Evolutionary conservation across 345 rosid genomes (phyloP).

Genomic region (Populus davidiana): DNA sequence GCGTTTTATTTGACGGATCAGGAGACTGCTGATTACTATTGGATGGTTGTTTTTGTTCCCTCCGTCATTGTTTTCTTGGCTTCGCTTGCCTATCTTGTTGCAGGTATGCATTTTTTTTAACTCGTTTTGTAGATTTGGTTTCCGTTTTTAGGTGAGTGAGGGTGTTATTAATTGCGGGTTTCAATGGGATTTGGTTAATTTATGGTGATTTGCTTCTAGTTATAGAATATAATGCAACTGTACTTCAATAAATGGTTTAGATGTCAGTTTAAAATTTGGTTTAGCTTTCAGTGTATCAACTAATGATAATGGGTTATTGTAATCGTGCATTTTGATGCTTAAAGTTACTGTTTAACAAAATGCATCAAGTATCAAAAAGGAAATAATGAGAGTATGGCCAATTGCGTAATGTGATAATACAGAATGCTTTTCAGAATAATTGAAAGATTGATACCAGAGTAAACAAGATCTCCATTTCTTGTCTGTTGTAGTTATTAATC

Average conservation of each 20-base stretch:
- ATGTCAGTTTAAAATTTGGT: not conserved
- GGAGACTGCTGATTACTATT: constrained; percentile 81
- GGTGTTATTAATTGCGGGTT: not conserved
- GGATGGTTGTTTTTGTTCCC: constrained; percentile 83
- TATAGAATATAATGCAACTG: not conserved
- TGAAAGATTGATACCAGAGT: too few relatives aligned
- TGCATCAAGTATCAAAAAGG: not conserved
- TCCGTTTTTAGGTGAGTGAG: not conserved
- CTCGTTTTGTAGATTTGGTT: not conserved
- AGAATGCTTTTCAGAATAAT: not conserved
- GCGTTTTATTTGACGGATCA: constrained; percentile 86
- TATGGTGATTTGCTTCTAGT: not conserved
- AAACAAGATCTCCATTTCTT: too few relatives aligned
- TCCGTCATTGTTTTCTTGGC: constrained; percentile 55
- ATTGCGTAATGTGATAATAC: not conserved
- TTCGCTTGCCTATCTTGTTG: constrained; percentile 64
- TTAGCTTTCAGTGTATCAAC: not conserved
- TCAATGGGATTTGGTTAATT: not conserved
- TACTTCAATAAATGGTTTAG: not conserved
- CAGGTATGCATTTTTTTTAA: constrained; percentile 42
- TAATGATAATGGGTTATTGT: not conserved
- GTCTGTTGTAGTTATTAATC: too few relatives aligned
- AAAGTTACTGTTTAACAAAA: not conserved
- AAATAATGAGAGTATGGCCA: not conserved
- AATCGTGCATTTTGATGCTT: not conserved